Evolutionary conservation across 805 yeast genomes (phyloP), one percentile per base, ranked within the genome.

Genomic region (Blastobotrys americana): DNA sequence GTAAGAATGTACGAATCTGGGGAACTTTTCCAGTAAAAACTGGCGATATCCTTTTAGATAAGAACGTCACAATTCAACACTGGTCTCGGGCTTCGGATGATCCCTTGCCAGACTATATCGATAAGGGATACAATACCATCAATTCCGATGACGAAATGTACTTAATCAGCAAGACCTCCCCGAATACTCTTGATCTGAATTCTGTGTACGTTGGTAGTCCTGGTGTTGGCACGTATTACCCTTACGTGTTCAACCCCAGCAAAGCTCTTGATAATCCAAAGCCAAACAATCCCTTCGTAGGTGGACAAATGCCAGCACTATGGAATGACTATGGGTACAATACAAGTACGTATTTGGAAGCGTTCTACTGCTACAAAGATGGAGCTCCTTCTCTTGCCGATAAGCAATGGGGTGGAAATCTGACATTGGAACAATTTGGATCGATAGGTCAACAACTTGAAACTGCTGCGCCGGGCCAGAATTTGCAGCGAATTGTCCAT

Each of bases 391-490:
- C 39, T 5, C 39, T 36, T 16, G 39, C 22, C 20, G 39, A 36
- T 16, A 36, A 36, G 39, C 39, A 36, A 13, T 36, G 39, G 39
- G 39, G 39, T 16, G 39, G 39, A 5, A 17, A 36, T 13, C 39
- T 36, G 13, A 16, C 17, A 5, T 13, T 36, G 39, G 39, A 13
- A 8, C 23, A 36, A 13, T 36, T 17, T 13, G 20, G 15, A 5
- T 9, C 17, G 13, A 36, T 36, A 8, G 17, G 17, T 13, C 22
- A 36, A 8, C n/a, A 36, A 15, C 39, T 36, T 16, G 22, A 36
- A 16, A 17, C 17, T 8, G 16, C 39, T 5, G 39, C 20, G 17
- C 39, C 39, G 19, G 39, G 39, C 6, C 39, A 36, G 13, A 36
- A 36, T 23, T 36, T 36, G 21, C 22, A 36, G 22, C 39, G 39